phyloP scores from a whole-genome alignment of 2,329 filamentous ascomycete species.

The Bipolaris gigantea region DNA sequence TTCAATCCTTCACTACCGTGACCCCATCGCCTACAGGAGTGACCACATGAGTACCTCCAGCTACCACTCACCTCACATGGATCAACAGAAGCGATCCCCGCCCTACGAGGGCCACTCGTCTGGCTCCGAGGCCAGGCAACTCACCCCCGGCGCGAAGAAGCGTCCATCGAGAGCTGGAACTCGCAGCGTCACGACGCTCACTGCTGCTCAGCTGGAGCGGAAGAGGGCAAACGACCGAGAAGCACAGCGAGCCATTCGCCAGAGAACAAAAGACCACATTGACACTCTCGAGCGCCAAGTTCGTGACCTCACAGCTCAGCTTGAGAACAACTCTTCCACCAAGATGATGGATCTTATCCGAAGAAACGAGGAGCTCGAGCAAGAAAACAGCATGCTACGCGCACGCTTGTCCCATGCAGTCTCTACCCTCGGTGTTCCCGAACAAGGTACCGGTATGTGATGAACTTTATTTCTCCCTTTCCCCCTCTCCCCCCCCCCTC shows the following conservation, averaged over 20 bases:
- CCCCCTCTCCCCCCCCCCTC: slow-evolving; percentile 1
- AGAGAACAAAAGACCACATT: slow-evolving; percentile 62
- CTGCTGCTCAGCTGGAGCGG: slow-evolving; percentile 60
- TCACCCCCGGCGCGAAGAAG: slow-evolving; percentile 48
- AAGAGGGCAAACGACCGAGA: slow-evolving; percentile 64
- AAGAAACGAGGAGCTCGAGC: slow-evolving; percentile 58
- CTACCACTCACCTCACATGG: slow-evolving; percentile 42
- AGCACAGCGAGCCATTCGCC: slow-evolving; percentile 61
- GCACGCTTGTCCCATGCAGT: slow-evolving; percentile 53
- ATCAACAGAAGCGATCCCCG: slow-evolving; percentile 40
- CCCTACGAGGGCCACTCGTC: slow-evolving; percentile 46
- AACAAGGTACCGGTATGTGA: slow-evolving; percentile 44
- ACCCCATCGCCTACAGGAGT: slow-evolving; percentile 45
- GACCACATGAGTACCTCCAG: slow-evolving; percentile 44
- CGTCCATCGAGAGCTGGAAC: slow-evolving; percentile 58
- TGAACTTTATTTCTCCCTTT: slow-evolving; percentile 11
- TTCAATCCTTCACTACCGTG: slow-evolving; percentile 46
- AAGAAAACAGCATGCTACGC: slow-evolving; percentile 57
- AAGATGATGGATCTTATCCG: slow-evolving; percentile 56
- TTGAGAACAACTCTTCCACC: slow-evolving; percentile 49
- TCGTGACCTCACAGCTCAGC: slow-evolving; percentile 54
- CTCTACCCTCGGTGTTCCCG: slow-evolving; percentile 43
- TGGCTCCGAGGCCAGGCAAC: slow-evolving; percentile 43
- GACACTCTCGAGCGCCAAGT: slow-evolving; percentile 59
- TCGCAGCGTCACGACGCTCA: slow-evolving; percentile 60